Evolutionary conservation across 139 green algal genomes (phyloP).

Genomic region (Mesostigma viride): DNA sequence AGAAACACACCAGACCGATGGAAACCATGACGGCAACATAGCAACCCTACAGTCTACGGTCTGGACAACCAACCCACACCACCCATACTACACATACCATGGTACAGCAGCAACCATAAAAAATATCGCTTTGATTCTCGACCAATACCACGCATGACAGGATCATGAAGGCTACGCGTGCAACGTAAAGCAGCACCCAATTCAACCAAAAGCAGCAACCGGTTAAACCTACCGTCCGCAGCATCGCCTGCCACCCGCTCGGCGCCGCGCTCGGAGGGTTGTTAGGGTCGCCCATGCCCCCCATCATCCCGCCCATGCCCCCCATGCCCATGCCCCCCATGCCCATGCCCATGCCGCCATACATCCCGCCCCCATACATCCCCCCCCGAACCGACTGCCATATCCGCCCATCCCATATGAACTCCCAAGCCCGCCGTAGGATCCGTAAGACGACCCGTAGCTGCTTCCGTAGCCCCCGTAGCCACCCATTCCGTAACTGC

Average conservation of each 20-base stretch:
- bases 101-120: too few relatives aligned
- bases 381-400: conserved; percentile 14
- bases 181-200: too few relatives aligned
- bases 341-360: conserved; percentile 18
- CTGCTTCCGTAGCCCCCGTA: conserved; percentile 7
- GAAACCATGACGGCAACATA: neutral
- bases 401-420: conserved; percentile 4
- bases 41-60: conserved; percentile 8
- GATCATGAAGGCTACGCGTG: conserved; percentile 2
- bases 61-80: neutral
- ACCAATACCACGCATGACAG: too few relatives aligned
- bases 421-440: conserved; percentile 22
- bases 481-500: conserved; percentile 9
- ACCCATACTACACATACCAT: too few relatives aligned
- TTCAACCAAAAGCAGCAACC: conserved; percentile 10
- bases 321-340: conserved; percentile 7
- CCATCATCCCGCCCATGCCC: conserved; percentile 12
- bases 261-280: conserved; percentile 38
- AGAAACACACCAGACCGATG: too few relatives aligned
- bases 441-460: conserved; percentile 12
- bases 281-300: conserved; percentile 24
- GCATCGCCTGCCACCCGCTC: too few relatives aligned
- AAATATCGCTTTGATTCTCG: too few relatives aligned
- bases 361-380: conserved; percentile 21
- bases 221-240: conserved; percentile 53